phyloP scores from a whole-genome alignment of 208 protist genomes.

The Porcisia deanei region DNA sequence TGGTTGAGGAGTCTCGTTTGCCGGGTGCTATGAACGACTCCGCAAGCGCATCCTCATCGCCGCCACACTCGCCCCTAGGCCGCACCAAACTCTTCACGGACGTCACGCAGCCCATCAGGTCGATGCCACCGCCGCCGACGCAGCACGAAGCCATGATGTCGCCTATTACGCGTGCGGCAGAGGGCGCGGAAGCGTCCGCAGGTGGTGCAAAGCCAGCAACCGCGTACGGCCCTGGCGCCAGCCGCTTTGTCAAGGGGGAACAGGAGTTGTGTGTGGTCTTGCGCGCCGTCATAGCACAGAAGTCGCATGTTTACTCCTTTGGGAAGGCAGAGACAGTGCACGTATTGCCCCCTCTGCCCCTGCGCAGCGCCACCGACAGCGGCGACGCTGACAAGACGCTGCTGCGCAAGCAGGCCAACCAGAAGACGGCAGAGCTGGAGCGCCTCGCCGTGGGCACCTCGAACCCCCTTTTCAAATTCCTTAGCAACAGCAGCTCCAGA shows the following conservation, averaged over 20 bases:
- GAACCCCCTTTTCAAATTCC: slow-evolving; percentile 35
- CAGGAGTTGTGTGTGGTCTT: slow-evolving; percentile 73
- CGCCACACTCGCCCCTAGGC: background rate
- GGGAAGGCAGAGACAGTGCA: slow-evolving; percentile 75
- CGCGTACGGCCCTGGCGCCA: slow-evolving; percentile 18
- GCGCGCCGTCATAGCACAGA: slow-evolving; percentile 75
- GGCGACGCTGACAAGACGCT: slow-evolving; percentile 8
- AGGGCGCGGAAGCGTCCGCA: background rate
- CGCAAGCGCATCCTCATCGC: background rate
- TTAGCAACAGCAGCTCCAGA: slow-evolving; percentile 9
- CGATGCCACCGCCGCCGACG: background rate
- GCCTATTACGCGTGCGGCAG: background rate
- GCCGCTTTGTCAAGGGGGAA: slow-evolving; percentile 29
- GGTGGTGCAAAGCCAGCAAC: slow-evolving; percentile 17
- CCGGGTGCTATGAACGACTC: background rate
- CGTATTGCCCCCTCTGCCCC: slow-evolving; percentile 67
- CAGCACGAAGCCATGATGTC: background rate
- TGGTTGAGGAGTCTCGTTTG: background rate
- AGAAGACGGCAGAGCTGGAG: slow-evolving; percentile 15
- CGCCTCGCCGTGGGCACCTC: slow-evolving; percentile 8
- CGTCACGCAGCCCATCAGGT: background rate
- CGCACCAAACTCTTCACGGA: background rate
- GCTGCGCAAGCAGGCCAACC: slow-evolving; percentile 18
- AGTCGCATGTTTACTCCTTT: slow-evolving; percentile 71
- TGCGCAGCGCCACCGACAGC: slow-evolving; percentile 17